Conservation (phyloP, 768 basidiomycete species). For the Hypholoma fasciculare region DNA sequence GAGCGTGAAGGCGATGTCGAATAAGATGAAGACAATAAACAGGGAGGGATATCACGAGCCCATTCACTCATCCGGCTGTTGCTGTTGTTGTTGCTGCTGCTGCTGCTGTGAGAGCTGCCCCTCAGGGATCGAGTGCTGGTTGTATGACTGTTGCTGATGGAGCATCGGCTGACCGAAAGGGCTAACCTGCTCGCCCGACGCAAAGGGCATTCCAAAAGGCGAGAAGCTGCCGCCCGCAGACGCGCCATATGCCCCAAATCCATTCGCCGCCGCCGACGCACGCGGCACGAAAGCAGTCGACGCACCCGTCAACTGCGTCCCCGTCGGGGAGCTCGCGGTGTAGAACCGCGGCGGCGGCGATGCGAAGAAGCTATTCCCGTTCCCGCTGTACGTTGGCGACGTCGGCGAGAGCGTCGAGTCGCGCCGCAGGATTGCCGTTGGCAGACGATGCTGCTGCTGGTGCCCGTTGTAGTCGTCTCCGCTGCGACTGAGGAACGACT, state of each 20-base stretch:
- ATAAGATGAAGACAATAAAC: not conserved
- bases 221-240: slow-evolving; percentile 13
- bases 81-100: slow-evolving; percentile 8
- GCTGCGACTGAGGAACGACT: slow-evolving; percentile 18
- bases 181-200: not conserved
- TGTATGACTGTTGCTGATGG: slow-evolving; percentile 9
- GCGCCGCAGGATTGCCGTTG: slow-evolving; percentile 13
- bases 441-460: slow-evolving; percentile 14
- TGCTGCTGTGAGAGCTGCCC: slow-evolving; percentile 15
- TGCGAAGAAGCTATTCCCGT: slow-evolving; percentile 33
- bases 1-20: not conserved
- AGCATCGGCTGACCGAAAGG: slow-evolving; percentile 5
- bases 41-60: not conserved
- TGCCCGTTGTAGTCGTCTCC: slow-evolving; percentile 19
- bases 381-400: slow-evolving; percentile 13
- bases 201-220: slow-evolving; percentile 19
- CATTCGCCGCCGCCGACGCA: slow-evolving; percentile 8
- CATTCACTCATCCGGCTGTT: slow-evolving; percentile 3
- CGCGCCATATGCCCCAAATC: slow-evolving; percentile 8
- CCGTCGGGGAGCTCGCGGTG: slow-evolving; percentile 19
- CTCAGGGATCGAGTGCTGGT: slow-evolving; percentile 17
- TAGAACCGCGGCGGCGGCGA: slow-evolving; percentile 49
- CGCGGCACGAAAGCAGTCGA: slow-evolving; percentile 38
- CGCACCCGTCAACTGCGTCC: slow-evolving; percentile 28
- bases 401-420: slow-evolving; percentile 19